Conservation (phyloP, 2,329 filamentous ascomycete genomes). For the Alternaria dauci region DNA sequence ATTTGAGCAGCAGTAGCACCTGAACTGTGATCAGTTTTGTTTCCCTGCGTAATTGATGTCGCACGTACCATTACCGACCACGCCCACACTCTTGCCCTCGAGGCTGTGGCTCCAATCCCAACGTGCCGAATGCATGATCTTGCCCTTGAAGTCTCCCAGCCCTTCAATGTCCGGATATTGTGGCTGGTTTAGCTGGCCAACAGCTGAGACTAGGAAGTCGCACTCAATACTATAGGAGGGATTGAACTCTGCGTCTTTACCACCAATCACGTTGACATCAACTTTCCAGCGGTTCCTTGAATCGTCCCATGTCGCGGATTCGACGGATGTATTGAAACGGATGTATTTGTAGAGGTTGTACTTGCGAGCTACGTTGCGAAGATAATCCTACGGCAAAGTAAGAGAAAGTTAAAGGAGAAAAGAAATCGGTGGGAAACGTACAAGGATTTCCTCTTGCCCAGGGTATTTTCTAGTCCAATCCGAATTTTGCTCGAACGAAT, state of each 20-base stretch:
- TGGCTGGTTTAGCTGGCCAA: constrained; percentile 67
- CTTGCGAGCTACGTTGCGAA: constrained; percentile 62
- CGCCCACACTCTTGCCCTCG: constrained; percentile 63
- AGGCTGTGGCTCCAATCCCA: constrained; percentile 68
- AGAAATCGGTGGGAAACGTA: constrained; percentile 28
- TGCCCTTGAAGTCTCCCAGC: constrained; percentile 59
- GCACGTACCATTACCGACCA: constrained; percentile 65
- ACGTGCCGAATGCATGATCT: constrained; percentile 65
- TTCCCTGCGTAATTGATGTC: neutral
- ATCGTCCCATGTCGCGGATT: constrained; percentile 65
- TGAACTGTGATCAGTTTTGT: constrained; percentile 15
- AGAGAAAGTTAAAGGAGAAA: neutral
- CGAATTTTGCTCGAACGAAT: constrained; percentile 68
- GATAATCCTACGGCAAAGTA: constrained; percentile 54
- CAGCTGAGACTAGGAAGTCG: constrained; percentile 66
- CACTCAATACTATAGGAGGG: constrained; percentile 62
- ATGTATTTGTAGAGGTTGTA: constrained; percentile 65
- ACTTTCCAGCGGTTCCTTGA: constrained; percentile 60
- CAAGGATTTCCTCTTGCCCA: constrained; percentile 67
- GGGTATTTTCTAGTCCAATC: constrained; percentile 67
- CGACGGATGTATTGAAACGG: constrained; percentile 64
- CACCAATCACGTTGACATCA: constrained; percentile 57
- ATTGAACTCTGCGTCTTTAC: constrained; percentile 65
- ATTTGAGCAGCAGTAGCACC: constrained; percentile 68
- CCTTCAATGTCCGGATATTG: constrained; percentile 60